Evolutionary conservation across 164 flowering plant species (phyloP).

Genomic region (Aristolochia fimbriata): DNA sequence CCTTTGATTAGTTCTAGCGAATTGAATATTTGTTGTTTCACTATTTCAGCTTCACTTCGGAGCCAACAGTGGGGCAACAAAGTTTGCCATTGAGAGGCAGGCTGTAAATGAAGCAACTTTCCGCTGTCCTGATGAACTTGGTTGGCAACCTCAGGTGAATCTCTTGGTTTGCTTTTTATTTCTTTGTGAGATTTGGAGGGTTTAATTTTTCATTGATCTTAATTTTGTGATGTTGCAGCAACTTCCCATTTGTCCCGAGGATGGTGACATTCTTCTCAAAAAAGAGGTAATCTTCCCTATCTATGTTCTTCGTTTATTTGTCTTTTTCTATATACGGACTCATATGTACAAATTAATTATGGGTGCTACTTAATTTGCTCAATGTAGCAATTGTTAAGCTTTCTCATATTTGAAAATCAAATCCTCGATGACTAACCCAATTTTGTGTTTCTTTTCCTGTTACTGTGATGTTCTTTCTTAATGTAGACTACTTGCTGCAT

Average conservation of each 20-base stretch:
- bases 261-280: constrained; percentile 42
- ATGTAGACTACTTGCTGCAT: constrained; percentile 36
- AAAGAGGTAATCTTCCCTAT: constrained; percentile 35
- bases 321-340: not conserved
- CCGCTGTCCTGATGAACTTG: constrained; percentile 54
- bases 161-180: not conserved
- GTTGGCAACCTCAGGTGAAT: constrained; percentile 61
- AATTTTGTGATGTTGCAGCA: constrained; percentile 22
- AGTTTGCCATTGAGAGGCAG: constrained; percentile 41
- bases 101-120: constrained; percentile 65
- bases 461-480: constrained; percentile 2
- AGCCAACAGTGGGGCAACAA: constrained; percentile 31
- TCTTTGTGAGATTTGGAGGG: not conserved
- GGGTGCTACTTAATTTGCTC: too few relatives aligned
- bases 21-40: constrained; percentile 10
- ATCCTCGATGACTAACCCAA: not conserved
- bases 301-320: not conserved
- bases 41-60: constrained; percentile 47
- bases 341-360: too few relatives aligned
- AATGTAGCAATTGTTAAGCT: too few relatives aligned
- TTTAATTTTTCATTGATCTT: not conserved
- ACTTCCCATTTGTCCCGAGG: constrained; percentile 41
- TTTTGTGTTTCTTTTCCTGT: not conserved
- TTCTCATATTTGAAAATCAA: not conserved
- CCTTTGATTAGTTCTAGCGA: too few relatives aligned